A percentile compares a stretch with the other conserved stretches of the same genome.
These are phyloP conservation scores for Gaeumannomyces sp. DNA, from an alignment of 2,329 filamentous ascomycete genomes.

Conservation along the genomic window DNA sequence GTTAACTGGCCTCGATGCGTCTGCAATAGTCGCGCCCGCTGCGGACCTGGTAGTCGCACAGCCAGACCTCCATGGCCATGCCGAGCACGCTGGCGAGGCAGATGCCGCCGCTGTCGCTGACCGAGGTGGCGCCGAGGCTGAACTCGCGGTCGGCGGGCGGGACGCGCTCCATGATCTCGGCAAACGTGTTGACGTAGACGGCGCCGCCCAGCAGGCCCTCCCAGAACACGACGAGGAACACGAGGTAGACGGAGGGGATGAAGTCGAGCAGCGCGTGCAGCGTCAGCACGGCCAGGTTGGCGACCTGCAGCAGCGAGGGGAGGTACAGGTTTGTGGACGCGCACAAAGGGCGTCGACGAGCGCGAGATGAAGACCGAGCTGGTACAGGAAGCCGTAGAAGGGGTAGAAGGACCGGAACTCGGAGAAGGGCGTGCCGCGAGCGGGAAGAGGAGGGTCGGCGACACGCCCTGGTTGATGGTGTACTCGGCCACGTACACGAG, in stretches of 20 bases:
- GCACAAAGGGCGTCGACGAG: constrained; percentile 81
- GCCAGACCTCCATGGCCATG: constrained; percentile 71
- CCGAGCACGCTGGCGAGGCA: constrained; percentile 81
- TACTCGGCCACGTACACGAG: constrained; percentile 96
- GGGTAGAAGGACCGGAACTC: constrained; percentile 88
- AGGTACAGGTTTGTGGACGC: constrained; percentile 75
- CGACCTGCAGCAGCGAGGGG: constrained; percentile 74
- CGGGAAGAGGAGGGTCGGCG: constrained; percentile 85
- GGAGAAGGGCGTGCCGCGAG: constrained; percentile 68
- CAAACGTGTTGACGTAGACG: constrained; percentile 95
- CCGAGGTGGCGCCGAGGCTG: constrained; percentile 80
- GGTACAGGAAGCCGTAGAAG: constrained; percentile 90
- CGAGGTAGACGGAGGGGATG: constrained; percentile 77
- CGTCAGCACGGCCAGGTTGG: constrained; percentile 68
- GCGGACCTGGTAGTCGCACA: constrained; percentile 81
- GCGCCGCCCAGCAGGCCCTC: constrained; percentile 85
- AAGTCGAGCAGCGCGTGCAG: constrained; percentile 74
- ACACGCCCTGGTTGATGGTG: constrained; percentile 91
- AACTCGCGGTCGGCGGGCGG: constrained; percentile 78
- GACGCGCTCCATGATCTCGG: constrained; percentile 83
- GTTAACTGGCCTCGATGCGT: constrained; percentile 38
- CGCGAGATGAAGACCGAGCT: constrained; percentile 93
- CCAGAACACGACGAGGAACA: constrained; percentile 86
- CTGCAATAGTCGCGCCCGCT: constrained; percentile 72
- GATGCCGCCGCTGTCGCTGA: constrained; percentile 87